Percentiles rank a stretch among this genome's conserved stretches.
Evolutionary conservation across 108 stramenopile species (phyloP).

Genomic region (Skeletonema costatum): DNA sequence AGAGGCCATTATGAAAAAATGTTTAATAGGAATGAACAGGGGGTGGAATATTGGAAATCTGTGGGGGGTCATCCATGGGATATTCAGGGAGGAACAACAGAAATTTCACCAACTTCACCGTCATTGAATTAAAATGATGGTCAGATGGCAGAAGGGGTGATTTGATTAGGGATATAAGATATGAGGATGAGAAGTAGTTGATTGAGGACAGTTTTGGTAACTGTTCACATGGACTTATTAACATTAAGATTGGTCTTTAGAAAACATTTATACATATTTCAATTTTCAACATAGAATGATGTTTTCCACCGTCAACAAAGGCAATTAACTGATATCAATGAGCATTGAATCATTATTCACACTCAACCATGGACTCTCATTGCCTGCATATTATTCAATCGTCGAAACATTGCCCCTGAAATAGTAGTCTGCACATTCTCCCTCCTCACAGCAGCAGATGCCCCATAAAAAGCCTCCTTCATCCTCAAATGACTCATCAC

Average conservation of each 20-base stretch:
- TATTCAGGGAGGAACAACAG: neutral
- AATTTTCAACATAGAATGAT: neutral
- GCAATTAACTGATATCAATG: too few relatives aligned
- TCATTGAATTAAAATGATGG: too few relatives aligned
- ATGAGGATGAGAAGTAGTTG: too few relatives aligned
- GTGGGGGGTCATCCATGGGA: neutral
- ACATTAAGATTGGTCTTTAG: too few relatives aligned
- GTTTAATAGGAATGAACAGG: too few relatives aligned
- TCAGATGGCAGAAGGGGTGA: too few relatives aligned
- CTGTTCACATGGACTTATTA: too few relatives aligned
- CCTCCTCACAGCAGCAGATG: neutral
- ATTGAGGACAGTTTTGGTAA: too few relatives aligned
- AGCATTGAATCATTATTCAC: neutral
- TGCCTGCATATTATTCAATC: neutral
- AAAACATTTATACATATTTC: neutral
- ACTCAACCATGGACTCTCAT: neutral
- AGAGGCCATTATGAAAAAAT: neutral
- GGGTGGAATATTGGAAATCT: neutral
- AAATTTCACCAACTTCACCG: too few relatives aligned
- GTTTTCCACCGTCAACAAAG: too few relatives aligned
- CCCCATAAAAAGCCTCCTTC: slow-evolving; percentile 29
- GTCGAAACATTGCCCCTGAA: neutral
- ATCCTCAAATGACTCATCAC: slow-evolving; percentile 44
- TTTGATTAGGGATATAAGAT: too few relatives aligned
- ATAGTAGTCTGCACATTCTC: neutral